phyloP scores from a whole-genome alignment of 2,329 filamentous ascomycete species.

The Pseudogymnoascus verrucosus region DNA sequence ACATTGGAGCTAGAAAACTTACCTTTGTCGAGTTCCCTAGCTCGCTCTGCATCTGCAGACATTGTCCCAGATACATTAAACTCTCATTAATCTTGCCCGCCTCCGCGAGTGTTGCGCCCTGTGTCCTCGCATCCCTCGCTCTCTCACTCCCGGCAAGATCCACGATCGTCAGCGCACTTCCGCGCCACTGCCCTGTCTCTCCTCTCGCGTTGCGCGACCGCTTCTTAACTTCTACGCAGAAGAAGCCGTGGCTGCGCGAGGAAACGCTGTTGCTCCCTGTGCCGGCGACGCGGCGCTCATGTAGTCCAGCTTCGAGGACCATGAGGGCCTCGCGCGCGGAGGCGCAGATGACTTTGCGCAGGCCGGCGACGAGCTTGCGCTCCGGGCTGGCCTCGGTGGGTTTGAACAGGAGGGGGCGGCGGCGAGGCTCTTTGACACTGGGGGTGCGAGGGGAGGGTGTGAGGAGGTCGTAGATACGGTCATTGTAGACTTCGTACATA shows the following conservation, averaged over 20 bases:
- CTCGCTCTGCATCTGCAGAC: slow-evolving; percentile 89
- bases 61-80: slow-evolving; percentile 96
- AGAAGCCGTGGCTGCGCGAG: slow-evolving; percentile 91
- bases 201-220: slow-evolving; percentile 43
- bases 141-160: slow-evolving; percentile 92
- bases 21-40: slow-evolving; percentile 67
- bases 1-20: slow-evolving; percentile 20
- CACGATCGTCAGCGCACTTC: slow-evolving; percentile 76
- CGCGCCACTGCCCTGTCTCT: slow-evolving; percentile 57
- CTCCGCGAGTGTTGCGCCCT: slow-evolving; percentile 84
- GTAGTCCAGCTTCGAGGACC: slow-evolving; percentile 81
- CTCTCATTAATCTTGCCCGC: slow-evolving; percentile 98
- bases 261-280: slow-evolving; percentile 91
- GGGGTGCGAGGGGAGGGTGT: slow-evolving; percentile 53
- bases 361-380: slow-evolving; percentile 86
- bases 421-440: slow-evolving; percentile 59
- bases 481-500: slow-evolving; percentile 99
- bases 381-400: slow-evolving; percentile 80
- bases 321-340: slow-evolving; percentile 77
- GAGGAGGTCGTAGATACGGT: slow-evolving; percentile 90
- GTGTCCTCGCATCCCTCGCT: slow-evolving; percentile 86
- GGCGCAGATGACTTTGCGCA: slow-evolving; percentile 82
- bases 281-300: slow-evolving; percentile 78
- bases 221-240: slow-evolving; percentile 92
- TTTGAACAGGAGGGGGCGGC: slow-evolving; percentile 86